Conservation (phyloP, 108 stramenopile species). For the Licmophora abbreviata region DNA sequence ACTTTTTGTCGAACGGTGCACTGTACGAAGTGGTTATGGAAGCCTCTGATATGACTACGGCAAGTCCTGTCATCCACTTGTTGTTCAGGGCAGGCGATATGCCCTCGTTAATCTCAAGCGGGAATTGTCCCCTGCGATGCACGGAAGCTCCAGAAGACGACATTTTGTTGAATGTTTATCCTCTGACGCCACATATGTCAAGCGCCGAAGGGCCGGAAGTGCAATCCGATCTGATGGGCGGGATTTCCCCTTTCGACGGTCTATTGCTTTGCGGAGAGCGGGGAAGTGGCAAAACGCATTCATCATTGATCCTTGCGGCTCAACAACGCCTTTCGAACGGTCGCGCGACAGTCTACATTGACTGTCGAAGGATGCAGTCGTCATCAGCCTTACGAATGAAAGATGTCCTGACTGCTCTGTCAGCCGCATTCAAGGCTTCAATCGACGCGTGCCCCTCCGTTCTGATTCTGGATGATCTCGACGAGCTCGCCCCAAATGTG, state of each 20-base stretch:
- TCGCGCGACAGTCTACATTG: conserved; percentile 43
- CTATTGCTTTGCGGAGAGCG: conserved; percentile 25
- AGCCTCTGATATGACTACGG: too few relatives aligned
- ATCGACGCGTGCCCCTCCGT: conserved; percentile 20
- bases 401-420: conserved; percentile 35
- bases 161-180: neutral
- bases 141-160: conserved; percentile 6
- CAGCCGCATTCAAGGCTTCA: conserved; percentile 19
- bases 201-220: too few relatives aligned
- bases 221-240: neutral
- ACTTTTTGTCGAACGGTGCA: too few relatives aligned
- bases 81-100: too few relatives aligned
- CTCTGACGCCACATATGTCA: neutral
- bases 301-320: conserved; percentile 37
- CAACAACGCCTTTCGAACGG: conserved; percentile 13
- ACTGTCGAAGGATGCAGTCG: conserved; percentile 62
- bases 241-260: neutral
- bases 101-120: too few relatives aligned
- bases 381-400: conserved; percentile 15
- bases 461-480: conserved; percentile 71
- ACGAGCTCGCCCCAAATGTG: conserved; percentile 57
- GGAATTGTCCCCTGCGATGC: too few relatives aligned
- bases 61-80: too few relatives aligned
- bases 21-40: too few relatives aligned
- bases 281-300: conserved; percentile 76